Percentiles rank a stretch among this genome's conserved stretches.
Evolutionary conservation across 192 early-diverging fungal genomes (phyloP).

Genomic region (Rhizoclosmatium globosum): DNA sequence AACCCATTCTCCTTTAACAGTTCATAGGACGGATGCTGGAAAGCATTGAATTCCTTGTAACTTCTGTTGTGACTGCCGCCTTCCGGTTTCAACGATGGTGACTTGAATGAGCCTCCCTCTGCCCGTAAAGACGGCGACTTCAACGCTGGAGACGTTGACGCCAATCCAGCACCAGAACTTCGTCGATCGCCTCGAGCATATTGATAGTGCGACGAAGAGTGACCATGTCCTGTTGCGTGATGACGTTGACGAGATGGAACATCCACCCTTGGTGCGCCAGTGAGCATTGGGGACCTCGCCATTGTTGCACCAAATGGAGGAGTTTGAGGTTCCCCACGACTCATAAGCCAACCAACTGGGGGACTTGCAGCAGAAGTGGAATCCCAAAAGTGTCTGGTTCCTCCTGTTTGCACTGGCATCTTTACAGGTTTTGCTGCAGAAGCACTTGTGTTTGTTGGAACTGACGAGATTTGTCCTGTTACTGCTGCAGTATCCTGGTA

Average conservation of each 20-base stretch:
- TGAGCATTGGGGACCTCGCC: neutral
- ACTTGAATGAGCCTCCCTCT: neutral
- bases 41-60: constrained; percentile 57
- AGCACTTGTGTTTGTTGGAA: neutral
- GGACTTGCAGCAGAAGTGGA: constrained; percentile 50
- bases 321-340: constrained; percentile 26
- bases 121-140: neutral
- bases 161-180: neutral
- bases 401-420: constrained; percentile 2
- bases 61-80: constrained; percentile 8
- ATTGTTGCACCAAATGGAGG: constrained; percentile 26
- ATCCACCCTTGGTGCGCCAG: neutral
- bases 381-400: constrained; percentile 42
- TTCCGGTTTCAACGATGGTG: neutral
- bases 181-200: constrained; percentile 8
- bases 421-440: constrained; percentile 36
- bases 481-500: neutral
- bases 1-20: constrained; percentile 97
- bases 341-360: constrained; percentile 59
- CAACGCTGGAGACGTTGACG: constrained; percentile 12
- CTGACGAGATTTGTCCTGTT: neutral
- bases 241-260: neutral
- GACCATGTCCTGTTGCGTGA: neutral
- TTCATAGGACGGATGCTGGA: constrained; percentile 90
- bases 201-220: constrained; percentile 4